Base-by-base conservation (phyloP, 2,329 filamentous ascomycete species). In the Phaeosphaeria sp. region DNA sequence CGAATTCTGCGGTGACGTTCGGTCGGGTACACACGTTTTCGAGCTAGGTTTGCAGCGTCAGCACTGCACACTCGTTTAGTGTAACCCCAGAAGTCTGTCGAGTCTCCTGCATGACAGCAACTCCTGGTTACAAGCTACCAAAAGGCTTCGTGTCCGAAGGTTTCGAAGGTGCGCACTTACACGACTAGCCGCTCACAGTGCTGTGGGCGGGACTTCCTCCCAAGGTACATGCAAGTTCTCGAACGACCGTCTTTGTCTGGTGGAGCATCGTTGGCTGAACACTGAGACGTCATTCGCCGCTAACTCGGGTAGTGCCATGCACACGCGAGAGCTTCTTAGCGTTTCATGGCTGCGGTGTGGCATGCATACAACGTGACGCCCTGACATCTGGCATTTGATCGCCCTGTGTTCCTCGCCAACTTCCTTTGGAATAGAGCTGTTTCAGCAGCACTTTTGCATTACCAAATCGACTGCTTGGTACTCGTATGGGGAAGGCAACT, bases 331-430 rank as follows among this genome's bases (percentile, higher is more conserved):
- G 60, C 59, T 61, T 62, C 56, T 68, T 65, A 65, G 52, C 61
- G 69, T 72, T 71, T 70, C 68, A 66, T 55, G 57, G 65, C 59
- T 54, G 59, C 67, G 66, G 63, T 53, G 59, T 58, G 55, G 55
- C 56, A 57, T 68, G 61, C 65, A 66, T 58, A 45, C 43, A 45
- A 45, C 43, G 46, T 56, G 56, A 57, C 61, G 58, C 57, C 59
- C 59, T 67, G 60, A 62, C 58, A 64, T 67, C 56, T 65, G 20
- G 53, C 55, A 62, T 49, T 65, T 62, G 57, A 57, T 60, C 60
- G 44, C 59, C 56, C 61, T 40, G 54, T 60, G 50, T 49, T 49
- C 59, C 50, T 55, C 24, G 20, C 5, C 17, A 42, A 2, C 20
- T 40, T 20, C n/a, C 11, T 42, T 42, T 43, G 43, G 51, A 9